Conservation (phyloP, 2,329 filamentous ascomycete species). For the Nemania bipapillata region DNA sequence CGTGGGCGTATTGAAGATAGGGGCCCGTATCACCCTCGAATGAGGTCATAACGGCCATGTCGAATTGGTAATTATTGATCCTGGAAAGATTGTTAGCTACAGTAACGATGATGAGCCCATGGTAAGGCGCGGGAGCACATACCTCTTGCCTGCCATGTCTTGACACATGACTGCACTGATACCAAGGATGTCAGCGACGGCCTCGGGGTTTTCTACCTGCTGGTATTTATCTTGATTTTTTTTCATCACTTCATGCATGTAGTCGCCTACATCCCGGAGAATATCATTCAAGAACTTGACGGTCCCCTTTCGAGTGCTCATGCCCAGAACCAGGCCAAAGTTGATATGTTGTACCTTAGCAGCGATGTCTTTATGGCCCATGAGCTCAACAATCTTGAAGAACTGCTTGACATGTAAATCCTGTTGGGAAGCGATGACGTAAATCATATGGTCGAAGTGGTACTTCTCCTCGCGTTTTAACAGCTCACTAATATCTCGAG, state of each 20-base stretch:
- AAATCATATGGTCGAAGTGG: constrained; percentile 82
- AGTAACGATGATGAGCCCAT: constrained; percentile 49
- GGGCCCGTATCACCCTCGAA: constrained; percentile 80
- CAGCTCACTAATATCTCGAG: constrained; percentile 80
- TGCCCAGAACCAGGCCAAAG: constrained; percentile 77
- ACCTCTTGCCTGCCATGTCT: constrained; percentile 96
- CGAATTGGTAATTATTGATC: constrained; percentile 67
- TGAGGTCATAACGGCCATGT: constrained; percentile 76
- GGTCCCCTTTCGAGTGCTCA: constrained; percentile 77
- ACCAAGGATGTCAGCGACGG: constrained; percentile 85
- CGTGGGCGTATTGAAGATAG: constrained; percentile 77
- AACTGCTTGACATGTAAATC: constrained; percentile 78
- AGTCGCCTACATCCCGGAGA: constrained; percentile 81
- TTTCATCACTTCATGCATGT: constrained; percentile 98
- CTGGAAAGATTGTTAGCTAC: constrained; percentile 49
- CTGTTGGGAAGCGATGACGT: constrained; percentile 78
- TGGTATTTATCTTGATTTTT: constrained; percentile 90
- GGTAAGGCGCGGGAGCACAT: constrained; percentile 45
- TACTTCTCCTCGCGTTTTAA: constrained; percentile 69
- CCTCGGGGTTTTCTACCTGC: constrained; percentile 84
- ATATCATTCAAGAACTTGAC: constrained; percentile 72
- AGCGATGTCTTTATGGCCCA: constrained; percentile 74
- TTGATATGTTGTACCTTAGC: constrained; percentile 78
- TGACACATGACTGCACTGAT: constrained; percentile 98
- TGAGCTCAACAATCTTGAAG: constrained; percentile 79